Percentiles rank a stretch among this genome's conserved stretches.
Conservation (phyloP, 805 yeast genomes). For the Ogataea neopini region DNA sequence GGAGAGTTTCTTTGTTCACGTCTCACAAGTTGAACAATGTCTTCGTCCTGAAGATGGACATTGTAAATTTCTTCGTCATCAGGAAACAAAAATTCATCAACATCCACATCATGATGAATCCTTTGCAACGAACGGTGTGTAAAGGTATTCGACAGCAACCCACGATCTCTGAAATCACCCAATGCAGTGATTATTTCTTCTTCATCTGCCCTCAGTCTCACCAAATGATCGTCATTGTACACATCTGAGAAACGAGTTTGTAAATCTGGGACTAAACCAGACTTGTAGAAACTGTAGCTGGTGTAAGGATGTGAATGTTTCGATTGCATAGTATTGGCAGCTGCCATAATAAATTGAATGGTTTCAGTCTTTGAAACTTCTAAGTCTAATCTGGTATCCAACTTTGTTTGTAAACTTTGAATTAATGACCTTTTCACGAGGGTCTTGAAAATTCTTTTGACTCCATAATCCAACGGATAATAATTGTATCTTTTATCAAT, state of each 20-base stretch:
- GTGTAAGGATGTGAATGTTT: conserved; percentile 16
- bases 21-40: conserved; percentile 33
- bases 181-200: conserved; percentile 25
- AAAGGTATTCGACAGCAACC: conserved; percentile 15
- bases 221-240: conserved; percentile 11
- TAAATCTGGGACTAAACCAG: conserved; percentile 21
- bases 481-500: conserved; percentile 20
- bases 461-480: conserved; percentile 36
- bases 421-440: conserved; percentile 25
- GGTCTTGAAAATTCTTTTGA: conserved; percentile 36
- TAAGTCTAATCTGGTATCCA: not conserved
- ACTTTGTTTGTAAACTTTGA: conserved; percentile 17
- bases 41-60: conserved; percentile 35
- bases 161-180: conserved; percentile 20
- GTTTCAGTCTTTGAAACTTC: conserved; percentile 23
- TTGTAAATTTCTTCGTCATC: conserved; percentile 37
- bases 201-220: conserved; percentile 26
- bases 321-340: conserved; percentile 18
- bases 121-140: conserved; percentile 8
- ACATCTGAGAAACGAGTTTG: conserved; percentile 3
- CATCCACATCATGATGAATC: conserved; percentile 12
- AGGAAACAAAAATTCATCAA: conserved; percentile 39
- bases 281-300: conserved; percentile 25
- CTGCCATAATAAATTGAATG: conserved; percentile 25
- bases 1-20: conserved; percentile 13